Percentiles rank a stretch among this genome's conserved stretches.
These are phyloP conservation scores for Elaeis oleifera DNA, from an alignment of 202 grass and related monocot genomes.

Conservation along the genomic window DNA sequence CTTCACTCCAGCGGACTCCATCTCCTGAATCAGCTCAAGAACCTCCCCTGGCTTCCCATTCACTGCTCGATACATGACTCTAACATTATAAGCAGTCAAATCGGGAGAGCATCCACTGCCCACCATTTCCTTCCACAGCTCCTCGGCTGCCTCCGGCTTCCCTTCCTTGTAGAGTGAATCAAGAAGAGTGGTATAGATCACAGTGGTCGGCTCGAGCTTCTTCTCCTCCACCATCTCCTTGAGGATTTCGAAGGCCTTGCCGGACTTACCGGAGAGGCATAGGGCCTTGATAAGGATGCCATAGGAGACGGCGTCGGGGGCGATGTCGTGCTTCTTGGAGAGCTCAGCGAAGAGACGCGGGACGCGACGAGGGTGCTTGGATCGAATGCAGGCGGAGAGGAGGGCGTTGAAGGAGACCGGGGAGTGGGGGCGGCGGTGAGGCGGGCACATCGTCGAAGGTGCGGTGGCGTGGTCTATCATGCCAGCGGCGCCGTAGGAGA, in stretches of 20 bases:
- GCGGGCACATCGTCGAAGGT: conserved; percentile 35
- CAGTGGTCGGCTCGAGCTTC: conserved; percentile 41
- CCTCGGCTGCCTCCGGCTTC: conserved; percentile 38
- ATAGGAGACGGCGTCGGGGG: conserved; percentile 48
- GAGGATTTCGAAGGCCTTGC: conserved; percentile 40
- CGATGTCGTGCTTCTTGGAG: conserved; percentile 45
- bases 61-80: conserved; percentile 16
- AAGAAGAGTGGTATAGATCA: conserved; percentile 51
- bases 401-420: conserved; percentile 60
- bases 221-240: conserved; percentile 40
- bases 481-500: conserved; percentile 46
- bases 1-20: conserved; percentile 43
- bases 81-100: conserved; percentile 53
- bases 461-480: conserved; percentile 45
- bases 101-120: conserved; percentile 39
- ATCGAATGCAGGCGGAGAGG: conserved; percentile 54
- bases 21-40: conserved; percentile 34
- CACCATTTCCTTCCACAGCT: conserved; percentile 66
- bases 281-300: conserved; percentile 49
- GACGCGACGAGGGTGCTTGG: conserved; percentile 32
- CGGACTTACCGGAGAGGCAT: conserved; percentile 29
- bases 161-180: conserved; percentile 41
- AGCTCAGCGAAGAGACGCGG: conserved; percentile 36
- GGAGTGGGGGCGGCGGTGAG: conserved; percentile 28
- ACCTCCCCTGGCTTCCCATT: conserved; percentile 39